phyloP scores from a whole-genome alignment of 306 rosid species.

The Hippophae gyantsensis region DNA sequence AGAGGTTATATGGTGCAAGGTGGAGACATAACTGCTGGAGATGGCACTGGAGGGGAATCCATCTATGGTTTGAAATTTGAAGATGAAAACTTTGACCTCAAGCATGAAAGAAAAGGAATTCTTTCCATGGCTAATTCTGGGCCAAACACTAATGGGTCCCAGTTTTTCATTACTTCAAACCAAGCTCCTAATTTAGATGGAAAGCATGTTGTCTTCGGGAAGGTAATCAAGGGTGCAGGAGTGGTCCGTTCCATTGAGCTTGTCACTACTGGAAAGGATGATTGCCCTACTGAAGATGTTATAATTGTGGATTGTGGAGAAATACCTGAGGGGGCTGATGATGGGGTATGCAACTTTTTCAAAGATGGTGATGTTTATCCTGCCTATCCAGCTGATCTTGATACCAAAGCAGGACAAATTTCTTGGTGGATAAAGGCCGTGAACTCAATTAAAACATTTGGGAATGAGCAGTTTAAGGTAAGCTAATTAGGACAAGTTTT shows the following conservation, averaged over 20 bases:
- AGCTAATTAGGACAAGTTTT: not conserved
- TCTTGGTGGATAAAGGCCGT: constrained; percentile 70
- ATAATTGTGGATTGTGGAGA: constrained; percentile 53
- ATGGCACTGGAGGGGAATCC: constrained; percentile 74
- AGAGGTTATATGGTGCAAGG: constrained; percentile 81
- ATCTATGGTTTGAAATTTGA: constrained; percentile 58
- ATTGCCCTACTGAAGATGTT: constrained; percentile 38
- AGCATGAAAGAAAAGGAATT: constrained; percentile 71
- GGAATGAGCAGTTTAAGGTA: constrained; percentile 65
- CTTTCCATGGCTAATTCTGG: constrained; percentile 65
- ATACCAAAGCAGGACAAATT: constrained; percentile 36
- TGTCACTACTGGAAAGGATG: constrained; percentile 27
- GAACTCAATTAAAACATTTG: constrained; percentile 46
- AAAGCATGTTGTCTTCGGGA: constrained; percentile 68
- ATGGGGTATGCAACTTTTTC: constrained; percentile 52
- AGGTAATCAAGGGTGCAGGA: constrained; percentile 64
- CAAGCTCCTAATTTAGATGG: constrained; percentile 65
- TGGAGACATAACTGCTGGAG: constrained; percentile 54
- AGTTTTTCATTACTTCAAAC: constrained; percentile 47
- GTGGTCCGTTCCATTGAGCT: constrained; percentile 58
- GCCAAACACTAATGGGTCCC: constrained; percentile 56
- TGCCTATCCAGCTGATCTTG: constrained; percentile 72
- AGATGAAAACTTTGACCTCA: constrained; percentile 60
- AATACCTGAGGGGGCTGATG: constrained; percentile 49
- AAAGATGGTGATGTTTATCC: constrained; percentile 60